Evolutionary conservation across 2,329 filamentous ascomycete species (phyloP).

Genomic region (Ophiostoma sp.): DNA sequence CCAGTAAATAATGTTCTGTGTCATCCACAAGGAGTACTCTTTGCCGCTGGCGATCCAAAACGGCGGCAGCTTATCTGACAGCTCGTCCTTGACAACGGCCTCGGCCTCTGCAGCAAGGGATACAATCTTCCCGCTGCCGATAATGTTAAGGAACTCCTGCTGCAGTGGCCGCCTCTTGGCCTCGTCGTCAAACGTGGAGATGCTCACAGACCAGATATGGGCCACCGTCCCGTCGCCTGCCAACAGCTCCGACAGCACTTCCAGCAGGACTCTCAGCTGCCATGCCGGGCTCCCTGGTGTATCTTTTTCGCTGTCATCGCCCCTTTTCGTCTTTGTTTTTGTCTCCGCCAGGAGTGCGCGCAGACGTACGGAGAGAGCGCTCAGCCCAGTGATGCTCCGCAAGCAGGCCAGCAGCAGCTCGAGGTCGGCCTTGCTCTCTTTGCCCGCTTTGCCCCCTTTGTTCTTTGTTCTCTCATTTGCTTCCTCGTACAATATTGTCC

Average conservation of each 20-base stretch:
- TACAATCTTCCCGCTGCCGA: conserved; percentile 47
- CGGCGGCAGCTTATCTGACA: background rate
- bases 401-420: conserved; percentile 59
- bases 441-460: background rate
- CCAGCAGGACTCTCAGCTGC: conserved; percentile 42
- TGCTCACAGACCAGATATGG: conserved; percentile 37
- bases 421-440: conserved; percentile 34
- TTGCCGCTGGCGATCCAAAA: conserved; percentile 61
- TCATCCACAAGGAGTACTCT: conserved; percentile 67
- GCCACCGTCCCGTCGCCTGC: conserved; percentile 36
- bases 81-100: conserved; percentile 40
- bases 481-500: conserved; percentile 53
- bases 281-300: conserved; percentile 36
- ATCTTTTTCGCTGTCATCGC: background rate
- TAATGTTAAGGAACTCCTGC: conserved; percentile 43
- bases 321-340: conserved; percentile 36
- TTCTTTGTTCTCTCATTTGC: conserved; percentile 19
- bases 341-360: conserved; percentile 54
- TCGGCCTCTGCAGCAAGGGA: conserved; percentile 54
- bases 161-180: conserved; percentile 35
- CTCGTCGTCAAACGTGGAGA: conserved; percentile 22
- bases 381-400: conserved; percentile 68
- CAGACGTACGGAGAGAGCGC: conserved; percentile 67
- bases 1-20: conserved; percentile 53
- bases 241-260: conserved; percentile 43